Percentiles rank a stretch among this genome's conserved stretches.
phyloP scores from a whole-genome alignment of 75 land plant species.

The Sequoia sempervirens region DNA sequence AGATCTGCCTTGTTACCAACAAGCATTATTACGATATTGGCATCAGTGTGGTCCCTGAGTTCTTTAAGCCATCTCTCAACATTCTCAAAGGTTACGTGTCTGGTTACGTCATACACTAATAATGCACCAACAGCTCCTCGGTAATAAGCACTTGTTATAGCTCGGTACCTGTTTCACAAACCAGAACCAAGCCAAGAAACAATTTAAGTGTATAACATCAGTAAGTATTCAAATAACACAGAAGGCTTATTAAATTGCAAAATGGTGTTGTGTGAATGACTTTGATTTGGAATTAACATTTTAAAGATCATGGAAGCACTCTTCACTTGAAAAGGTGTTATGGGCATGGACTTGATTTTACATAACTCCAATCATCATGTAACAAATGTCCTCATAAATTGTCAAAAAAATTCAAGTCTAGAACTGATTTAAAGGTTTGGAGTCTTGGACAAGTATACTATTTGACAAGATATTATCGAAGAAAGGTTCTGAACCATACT shows the following conservation, averaged over 20 bases:
- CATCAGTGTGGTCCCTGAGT: conserved; percentile 68
- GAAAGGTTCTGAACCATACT: neutral
- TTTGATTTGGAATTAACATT: neutral
- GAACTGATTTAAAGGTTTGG: neutral
- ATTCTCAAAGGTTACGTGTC: conserved; percentile 74
- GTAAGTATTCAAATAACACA: neutral
- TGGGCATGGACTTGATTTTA: neutral
- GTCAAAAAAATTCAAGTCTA: neutral
- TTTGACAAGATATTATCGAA: neutral
- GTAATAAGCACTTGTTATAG: conserved; percentile 84
- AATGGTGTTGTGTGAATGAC: neutral
- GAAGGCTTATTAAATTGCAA: neutral
- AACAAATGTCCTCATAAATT: neutral
- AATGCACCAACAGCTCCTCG: conserved; percentile 78
- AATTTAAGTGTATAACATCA: neutral
- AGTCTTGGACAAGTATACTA: neutral
- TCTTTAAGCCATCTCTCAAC: conserved; percentile 82
- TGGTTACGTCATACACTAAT: conserved; percentile 69
- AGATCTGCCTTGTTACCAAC: conserved; percentile 77
- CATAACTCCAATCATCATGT: neutral
- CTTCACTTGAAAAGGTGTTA: neutral
- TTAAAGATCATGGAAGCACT: neutral
- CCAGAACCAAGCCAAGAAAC: neutral
- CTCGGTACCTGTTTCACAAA: conserved; percentile 43
- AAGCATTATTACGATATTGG: conserved; percentile 79